Evolutionary conservation across 2,329 filamentous ascomycete genomes (phyloP).

Genomic region (Lanzia echinophila): DNA sequence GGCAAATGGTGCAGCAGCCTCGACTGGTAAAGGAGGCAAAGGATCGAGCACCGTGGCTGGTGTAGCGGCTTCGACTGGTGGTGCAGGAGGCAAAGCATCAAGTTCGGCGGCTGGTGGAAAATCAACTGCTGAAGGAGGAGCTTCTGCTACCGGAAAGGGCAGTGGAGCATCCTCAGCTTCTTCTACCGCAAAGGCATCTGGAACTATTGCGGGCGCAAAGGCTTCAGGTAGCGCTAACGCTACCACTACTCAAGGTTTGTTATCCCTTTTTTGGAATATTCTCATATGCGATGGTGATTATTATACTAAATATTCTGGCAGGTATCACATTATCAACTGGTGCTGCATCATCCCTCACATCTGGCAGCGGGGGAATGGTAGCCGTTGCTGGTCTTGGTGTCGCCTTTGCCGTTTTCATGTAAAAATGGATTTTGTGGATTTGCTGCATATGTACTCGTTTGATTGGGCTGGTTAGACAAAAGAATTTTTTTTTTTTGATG

Average conservation of each 20-base stretch:
- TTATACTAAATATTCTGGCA: too few species aligned
- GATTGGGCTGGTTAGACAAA: too few species aligned
- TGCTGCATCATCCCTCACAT: slow-evolving; percentile 18
- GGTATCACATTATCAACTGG: slow-evolving; percentile 14
- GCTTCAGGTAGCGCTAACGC: neutral
- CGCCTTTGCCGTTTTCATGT: slow-evolving; percentile 29
- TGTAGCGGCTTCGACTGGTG: too few species aligned
- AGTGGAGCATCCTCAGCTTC: neutral
- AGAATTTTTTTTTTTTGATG: too few species aligned
- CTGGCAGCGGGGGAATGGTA: slow-evolving; percentile 24
- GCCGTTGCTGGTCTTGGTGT: slow-evolving; percentile 27
- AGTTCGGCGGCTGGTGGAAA: too few species aligned
- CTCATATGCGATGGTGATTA: neutral
- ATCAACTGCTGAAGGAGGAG: too few species aligned
- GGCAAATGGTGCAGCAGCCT: too few species aligned
- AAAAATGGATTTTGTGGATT: slow-evolving; percentile 6
- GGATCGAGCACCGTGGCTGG: too few species aligned
- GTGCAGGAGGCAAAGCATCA: too few species aligned
- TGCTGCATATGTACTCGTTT: too few species aligned
- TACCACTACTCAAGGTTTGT: neutral
- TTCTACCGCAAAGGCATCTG: neutral
- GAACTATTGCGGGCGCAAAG: neutral
- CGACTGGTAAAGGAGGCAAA: too few species aligned
- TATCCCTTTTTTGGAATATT: neutral
- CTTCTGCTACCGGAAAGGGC: neutral